These are phyloP conservation scores for Penicillium sclerotigenum DNA, from an alignment of 2,329 filamentous ascomycete genomes.

Conservation along the genomic window DNA sequence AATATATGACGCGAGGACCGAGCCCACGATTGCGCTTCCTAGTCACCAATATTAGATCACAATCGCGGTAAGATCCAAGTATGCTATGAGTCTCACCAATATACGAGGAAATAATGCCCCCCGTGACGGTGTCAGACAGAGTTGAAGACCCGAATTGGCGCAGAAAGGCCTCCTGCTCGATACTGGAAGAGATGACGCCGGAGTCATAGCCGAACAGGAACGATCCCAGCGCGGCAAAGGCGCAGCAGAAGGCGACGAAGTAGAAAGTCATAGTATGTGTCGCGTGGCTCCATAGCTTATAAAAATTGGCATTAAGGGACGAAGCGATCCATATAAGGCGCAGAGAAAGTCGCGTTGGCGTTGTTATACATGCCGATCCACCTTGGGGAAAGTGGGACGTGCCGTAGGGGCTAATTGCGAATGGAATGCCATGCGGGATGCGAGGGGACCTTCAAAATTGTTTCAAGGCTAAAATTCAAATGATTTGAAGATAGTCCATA, in stretches of 20 bases:
- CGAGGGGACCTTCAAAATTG: slow-evolving; percentile 12
- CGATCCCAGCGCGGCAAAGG: slow-evolving; percentile 48
- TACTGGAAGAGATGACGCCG: slow-evolving; percentile 39
- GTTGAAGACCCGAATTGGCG: slow-evolving; percentile 27
- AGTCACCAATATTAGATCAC: slow-evolving; percentile 12
- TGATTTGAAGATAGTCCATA: background rate
- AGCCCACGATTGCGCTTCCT: slow-evolving; percentile 42
- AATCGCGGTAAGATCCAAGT: background rate
- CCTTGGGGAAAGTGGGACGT: slow-evolving; percentile 18
- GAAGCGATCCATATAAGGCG: slow-evolving; percentile 4
- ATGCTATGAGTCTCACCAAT: slow-evolving; percentile 24
- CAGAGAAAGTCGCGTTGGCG: slow-evolving; percentile 8
- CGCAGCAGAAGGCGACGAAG: slow-evolving; percentile 37
- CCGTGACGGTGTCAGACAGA: slow-evolving; percentile 33
- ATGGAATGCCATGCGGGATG: slow-evolving; percentile 19
- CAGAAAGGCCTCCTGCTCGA: slow-evolving; percentile 35
- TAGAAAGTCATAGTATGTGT: slow-evolving; percentile 26
- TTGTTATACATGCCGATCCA: slow-evolving; percentile 17
- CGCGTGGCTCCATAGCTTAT: slow-evolving; percentile 11
- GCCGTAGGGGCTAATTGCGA: slow-evolving; percentile 15
- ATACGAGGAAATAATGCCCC: slow-evolving; percentile 43
- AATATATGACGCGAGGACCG: slow-evolving; percentile 32
- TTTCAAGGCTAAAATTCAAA: background rate
- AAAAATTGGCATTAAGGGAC: background rate
- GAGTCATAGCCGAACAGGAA: slow-evolving; percentile 51